Evolutionary conservation across 225 moss, liverwort and hornwort genomes (phyloP), one percentile per base, ranked within the genome.

Genomic region (Neckera pumila): DNA sequence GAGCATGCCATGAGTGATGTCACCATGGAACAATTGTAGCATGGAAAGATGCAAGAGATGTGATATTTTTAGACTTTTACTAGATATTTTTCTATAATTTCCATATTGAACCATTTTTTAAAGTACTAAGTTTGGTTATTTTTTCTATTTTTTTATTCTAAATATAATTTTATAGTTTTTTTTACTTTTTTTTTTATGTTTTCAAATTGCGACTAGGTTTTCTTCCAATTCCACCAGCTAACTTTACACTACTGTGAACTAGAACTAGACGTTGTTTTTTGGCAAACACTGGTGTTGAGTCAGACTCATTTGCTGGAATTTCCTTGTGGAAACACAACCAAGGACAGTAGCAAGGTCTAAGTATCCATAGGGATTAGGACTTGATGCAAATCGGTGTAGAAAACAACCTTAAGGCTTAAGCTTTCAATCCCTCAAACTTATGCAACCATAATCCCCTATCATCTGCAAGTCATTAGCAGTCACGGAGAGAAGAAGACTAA

Each of bases 121-220:
- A 30, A 15, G 15, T 62, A 11, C 0, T 0, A 2, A 66, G 3
- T n/a, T 6, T 6, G 4, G 6, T n/a, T 7, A n/a, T 12, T n/a
- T 34, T 21, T 1, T n/a, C 7, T 11, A n/a, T 21, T 22, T n/a
- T n/a, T 69, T 69, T 12, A 7, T 4, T 69, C 22, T 7, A 12
- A 38, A 69, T 69, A 69, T 4, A 69, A 7, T n/a, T 67, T 21
- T 12, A 7, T 33, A 21, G 12, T n/a, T 7, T 34, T 3, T 12
- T 1, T 2, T 11, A 0, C 1, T 21, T 67, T n/a, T 21, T 2
- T 3, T 1, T 5, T 0, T 0, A n/a, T 66, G 4, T 23, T 38
- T 38, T 67, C 38, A 38, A 38, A 21, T 38, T 69, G 7, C 12
- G 19, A 19, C 3, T 3, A 4, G 8, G 0, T 10, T 34, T 19